Conservation (phyloP, 352 stramenopile genomes). For the Pythium sukuiense region DNA sequence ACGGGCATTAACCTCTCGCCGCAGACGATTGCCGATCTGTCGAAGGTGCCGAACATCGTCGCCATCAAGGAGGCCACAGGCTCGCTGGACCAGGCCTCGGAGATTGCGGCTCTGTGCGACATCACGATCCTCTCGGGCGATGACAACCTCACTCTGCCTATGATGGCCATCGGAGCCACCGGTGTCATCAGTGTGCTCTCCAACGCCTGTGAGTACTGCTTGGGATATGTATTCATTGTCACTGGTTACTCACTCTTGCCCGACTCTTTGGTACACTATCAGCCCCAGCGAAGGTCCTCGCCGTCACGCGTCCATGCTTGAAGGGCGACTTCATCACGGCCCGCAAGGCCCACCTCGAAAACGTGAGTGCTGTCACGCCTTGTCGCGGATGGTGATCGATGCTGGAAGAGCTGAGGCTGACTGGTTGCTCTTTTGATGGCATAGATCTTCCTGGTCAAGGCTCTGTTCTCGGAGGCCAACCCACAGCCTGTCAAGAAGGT, state of each 20-base stretch:
- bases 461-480: conserved; percentile 91
- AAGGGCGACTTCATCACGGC: conserved; percentile 80
- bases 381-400: background rate
- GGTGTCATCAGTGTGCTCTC: conserved; percentile 92
- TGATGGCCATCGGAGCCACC: conserved; percentile 88
- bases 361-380: conserved; percentile 43
- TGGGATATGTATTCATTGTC: background rate
- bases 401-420: background rate
- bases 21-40: conserved; percentile 92
- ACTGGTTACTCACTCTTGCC: background rate
- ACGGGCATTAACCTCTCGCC: conserved; percentile 95
- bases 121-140: conserved; percentile 91
- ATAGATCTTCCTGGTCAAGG: conserved; percentile 91
- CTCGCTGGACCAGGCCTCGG: conserved; percentile 83
- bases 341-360: conserved; percentile 81
- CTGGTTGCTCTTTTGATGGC: background rate
- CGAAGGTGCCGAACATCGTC: conserved; percentile 95
- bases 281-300: conserved; percentile 85
- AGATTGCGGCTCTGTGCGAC: conserved; percentile 88
- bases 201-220: conserved; percentile 69
- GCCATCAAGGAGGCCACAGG: conserved; percentile 98
- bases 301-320: conserved; percentile 73
- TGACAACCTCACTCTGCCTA: conserved; percentile 89
- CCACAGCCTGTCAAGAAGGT: conserved; percentile 91
- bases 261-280: conserved; percentile 2